These are phyloP conservation scores for Aristolochia fimbriata DNA, from an alignment of 164 flowering plant genomes.

Conservation along the genomic window DNA sequence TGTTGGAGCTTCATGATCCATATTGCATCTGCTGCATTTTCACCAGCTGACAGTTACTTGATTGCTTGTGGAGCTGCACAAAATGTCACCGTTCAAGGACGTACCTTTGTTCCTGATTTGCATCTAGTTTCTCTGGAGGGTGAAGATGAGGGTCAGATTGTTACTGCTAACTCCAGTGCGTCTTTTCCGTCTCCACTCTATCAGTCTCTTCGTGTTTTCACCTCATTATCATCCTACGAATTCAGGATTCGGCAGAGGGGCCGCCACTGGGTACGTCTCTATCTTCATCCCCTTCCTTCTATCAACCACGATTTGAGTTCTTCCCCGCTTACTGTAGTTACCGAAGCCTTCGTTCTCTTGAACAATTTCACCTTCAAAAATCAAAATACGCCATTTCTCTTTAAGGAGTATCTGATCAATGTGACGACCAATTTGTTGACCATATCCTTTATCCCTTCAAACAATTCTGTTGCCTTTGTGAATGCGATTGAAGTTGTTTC, in stretches of 20 bases:
- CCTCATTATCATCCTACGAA: conserved; percentile 11
- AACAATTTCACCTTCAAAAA: conserved; percentile 19
- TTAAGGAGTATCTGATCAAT: conserved; percentile 25
- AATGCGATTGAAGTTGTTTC: conserved; percentile 32
- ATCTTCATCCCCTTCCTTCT: conserved; percentile 19
- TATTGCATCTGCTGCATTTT: conserved; percentile 11
- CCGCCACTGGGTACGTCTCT: conserved; percentile 27
- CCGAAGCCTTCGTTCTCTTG: conserved; percentile 21
- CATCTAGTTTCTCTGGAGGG: conserved; percentile 9
- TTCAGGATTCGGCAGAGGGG: conserved; percentile 19
- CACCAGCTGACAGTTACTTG: conserved; percentile 22
- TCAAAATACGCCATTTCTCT: conserved; percentile 16
- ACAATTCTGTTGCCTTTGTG: conserved; percentile 22
- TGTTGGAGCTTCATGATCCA: conserved; percentile 4
- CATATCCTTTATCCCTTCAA: conserved; percentile 19
- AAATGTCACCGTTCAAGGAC: conserved; percentile 19
- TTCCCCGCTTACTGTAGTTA: conserved; percentile 17
- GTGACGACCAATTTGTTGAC: conserved; percentile 18
- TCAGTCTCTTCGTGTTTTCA: conserved; percentile 18
- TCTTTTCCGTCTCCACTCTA: conserved; percentile 21
- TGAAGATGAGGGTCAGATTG: conserved; percentile 9
- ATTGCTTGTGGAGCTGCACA: conserved; percentile 28
- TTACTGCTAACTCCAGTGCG: conserved; percentile 7
- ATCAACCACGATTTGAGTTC: conserved; percentile 13
- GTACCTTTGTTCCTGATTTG: conserved; percentile 21